Conservation (phyloP, 371 early-diverging fungal species). For the Mortierella sp. region DNA sequence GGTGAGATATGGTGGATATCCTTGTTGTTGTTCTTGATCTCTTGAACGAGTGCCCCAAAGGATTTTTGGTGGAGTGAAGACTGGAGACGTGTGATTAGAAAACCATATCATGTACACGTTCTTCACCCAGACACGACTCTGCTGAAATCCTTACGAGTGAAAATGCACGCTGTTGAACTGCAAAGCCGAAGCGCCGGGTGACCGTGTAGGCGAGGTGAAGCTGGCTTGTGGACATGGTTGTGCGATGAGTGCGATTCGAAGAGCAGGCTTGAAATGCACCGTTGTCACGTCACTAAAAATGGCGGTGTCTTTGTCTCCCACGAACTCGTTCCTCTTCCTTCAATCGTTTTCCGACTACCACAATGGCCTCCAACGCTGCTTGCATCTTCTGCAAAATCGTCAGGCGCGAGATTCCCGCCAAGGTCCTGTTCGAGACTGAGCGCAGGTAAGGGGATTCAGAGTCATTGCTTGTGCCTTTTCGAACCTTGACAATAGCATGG, state of each 20-base stretch:
- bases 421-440: slow-evolving; percentile 85
- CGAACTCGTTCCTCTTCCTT: neutral
- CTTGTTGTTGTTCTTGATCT: slow-evolving; percentile 49
- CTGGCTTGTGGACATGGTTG: neutral
- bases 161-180: slow-evolving; percentile 24
- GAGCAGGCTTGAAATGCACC: too few relatives aligned
- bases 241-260: too few relatives aligned
- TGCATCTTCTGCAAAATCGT: slow-evolving; percentile 95
- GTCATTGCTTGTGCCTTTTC: neutral
- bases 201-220: slow-evolving; percentile 12
- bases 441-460: slow-evolving; percentile 56
- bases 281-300: too few relatives aligned
- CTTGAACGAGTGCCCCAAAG: slow-evolving; percentile 43
- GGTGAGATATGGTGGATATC: slow-evolving; percentile 51
- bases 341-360: slow-evolving; percentile 2
- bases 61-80: slow-evolving; percentile 36
- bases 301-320: neutral
- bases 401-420: slow-evolving; percentile 86
- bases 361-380: slow-evolving; percentile 52
- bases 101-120: neutral
- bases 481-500: neutral
- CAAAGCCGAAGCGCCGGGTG: neutral
- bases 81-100: slow-evolving; percentile 1
- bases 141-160: slow-evolving; percentile 14
- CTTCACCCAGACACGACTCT: neutral